Base-by-base conservation (phyloP, 495 filamentous ascomycete species). In the Aspergillus ellipticus region DNA sequence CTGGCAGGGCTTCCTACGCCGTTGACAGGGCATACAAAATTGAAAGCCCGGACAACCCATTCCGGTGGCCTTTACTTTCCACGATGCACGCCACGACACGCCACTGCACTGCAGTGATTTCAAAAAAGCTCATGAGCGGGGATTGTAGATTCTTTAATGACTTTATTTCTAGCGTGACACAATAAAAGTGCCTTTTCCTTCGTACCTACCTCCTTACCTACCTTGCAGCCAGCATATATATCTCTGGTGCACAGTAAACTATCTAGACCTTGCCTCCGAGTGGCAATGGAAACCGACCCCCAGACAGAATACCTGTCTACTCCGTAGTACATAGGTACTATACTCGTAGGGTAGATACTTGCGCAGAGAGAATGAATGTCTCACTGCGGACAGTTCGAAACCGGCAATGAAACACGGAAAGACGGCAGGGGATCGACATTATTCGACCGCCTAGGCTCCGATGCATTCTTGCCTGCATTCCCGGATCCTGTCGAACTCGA, bases 1-100 rank as follows among this genome's bases (percentile, higher is more conserved):
- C 41, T 63, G 68, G 57, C 60, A 65, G 9, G 41, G 42, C 19
- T 60, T 28, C 45, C 24, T 48, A 28, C 13, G 24, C 24, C 29
- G 28, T 16, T 29, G 22, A 17, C 6, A 13, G 22, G 22, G 3
- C 28, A n/a, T 48, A 24, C 16, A 48, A 6, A 10, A 48, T 16
- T n/a, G 15, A 48, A 48, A 48, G 17, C 35, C 13, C 5, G 1
- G 35, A n/a, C 11, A 4, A 5, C 35, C 10, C 11, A n/a, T 5
- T 39, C 35, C 8, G 35, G 6, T n/a, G n/a, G n/a, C 13, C 35
- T 39, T 39, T 39, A 13, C 35, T 39, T 15, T 4, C 13, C 35
- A 39, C n/a, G 35, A 39, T 9, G 35, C 24, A 28, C 35, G n/a
- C n/a, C n/a, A 39, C n/a, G 35, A 39, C 11, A 39, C n/a, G 13